phyloP scores from a whole-genome alignment of 371 early-diverging fungal genomes.

The Entomophthora muscae region DNA sequence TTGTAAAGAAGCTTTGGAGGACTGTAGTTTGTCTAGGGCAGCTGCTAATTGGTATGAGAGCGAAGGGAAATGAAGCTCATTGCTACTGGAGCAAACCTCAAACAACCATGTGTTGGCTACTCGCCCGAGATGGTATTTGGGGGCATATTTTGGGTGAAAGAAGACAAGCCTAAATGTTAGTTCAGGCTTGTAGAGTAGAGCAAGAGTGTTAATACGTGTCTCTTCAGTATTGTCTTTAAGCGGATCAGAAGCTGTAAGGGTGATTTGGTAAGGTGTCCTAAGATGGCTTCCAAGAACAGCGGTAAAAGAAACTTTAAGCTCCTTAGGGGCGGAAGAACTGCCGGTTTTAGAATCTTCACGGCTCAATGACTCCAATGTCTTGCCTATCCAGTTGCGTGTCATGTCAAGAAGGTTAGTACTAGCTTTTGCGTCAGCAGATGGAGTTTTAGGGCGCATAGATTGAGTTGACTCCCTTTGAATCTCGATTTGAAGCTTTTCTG shows the following conservation, averaged over 20 bases:
- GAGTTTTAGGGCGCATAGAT: not conserved
- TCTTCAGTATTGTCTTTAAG: not conserved
- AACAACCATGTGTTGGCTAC: not conserved
- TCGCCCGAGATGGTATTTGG: not conserved
- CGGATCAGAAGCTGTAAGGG: not conserved
- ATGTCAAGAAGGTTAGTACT: not conserved
- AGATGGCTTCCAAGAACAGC: not conserved
- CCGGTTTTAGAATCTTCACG: not conserved
- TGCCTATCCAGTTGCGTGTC: not conserved
- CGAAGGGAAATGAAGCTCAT: not conserved
- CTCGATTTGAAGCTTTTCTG: not conserved
- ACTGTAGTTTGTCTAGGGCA: not conserved
- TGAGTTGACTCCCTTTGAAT: not conserved
- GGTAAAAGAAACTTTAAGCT: not conserved
- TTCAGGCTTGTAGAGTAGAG: not conserved
- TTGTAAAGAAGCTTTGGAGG: not conserved
- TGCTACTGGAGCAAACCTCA: not conserved
- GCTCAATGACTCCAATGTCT: not conserved
- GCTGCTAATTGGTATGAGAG: not conserved
- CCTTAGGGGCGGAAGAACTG: not conserved
- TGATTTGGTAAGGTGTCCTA: not conserved
- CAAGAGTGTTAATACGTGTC: not conserved
- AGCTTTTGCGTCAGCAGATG: not conserved
- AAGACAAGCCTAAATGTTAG: not conserved
- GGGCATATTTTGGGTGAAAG: not conserved